phyloP scores from a whole-genome alignment of 768 basidiomycete species.

The Pulveroboletus frians region DNA sequence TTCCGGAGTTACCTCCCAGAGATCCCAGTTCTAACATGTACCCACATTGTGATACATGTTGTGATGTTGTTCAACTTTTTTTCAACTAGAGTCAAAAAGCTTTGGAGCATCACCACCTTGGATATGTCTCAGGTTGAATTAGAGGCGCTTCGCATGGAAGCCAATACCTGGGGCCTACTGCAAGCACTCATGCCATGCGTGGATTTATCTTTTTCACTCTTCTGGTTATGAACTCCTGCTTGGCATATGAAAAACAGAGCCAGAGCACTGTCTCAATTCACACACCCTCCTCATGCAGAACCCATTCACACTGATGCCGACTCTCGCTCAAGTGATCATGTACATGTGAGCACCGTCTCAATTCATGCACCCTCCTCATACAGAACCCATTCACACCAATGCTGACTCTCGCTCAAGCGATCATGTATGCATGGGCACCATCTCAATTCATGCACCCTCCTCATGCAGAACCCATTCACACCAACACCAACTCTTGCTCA shows the following conservation, averaged over 20 bases:
- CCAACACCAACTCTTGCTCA: too few relatives aligned
- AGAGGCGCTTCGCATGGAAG: conserved; percentile 64
- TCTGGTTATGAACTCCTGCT: background rate
- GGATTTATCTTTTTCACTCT: background rate
- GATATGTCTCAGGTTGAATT: conserved; percentile 46
- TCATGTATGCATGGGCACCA: too few relatives aligned
- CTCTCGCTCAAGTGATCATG: conserved; percentile 71
- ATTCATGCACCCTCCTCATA: too few relatives aligned
- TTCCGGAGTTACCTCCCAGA: too few relatives aligned
- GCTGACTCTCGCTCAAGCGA: too few relatives aligned
- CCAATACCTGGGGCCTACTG: conserved; percentile 77
- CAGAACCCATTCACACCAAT: too few relatives aligned
- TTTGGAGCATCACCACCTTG: conserved; percentile 36
- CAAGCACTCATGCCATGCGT: conserved; percentile 75
- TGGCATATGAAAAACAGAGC: conserved; percentile 67
- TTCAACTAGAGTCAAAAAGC: conserved; percentile 46
- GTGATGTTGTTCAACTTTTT: background rate
- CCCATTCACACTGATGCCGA: conserved; percentile 76
- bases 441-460: too few relatives aligned
- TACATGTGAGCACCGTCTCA: too few relatives aligned
- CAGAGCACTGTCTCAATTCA: conserved; percentile 43
- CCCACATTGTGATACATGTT: background rate
- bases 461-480: too few relatives aligned
- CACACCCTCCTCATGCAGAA: conserved; percentile 58
- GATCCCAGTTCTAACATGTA: too few relatives aligned